Conservation (phyloP, 441 rosid genomes). For the Erysimum cheiri region DNA sequence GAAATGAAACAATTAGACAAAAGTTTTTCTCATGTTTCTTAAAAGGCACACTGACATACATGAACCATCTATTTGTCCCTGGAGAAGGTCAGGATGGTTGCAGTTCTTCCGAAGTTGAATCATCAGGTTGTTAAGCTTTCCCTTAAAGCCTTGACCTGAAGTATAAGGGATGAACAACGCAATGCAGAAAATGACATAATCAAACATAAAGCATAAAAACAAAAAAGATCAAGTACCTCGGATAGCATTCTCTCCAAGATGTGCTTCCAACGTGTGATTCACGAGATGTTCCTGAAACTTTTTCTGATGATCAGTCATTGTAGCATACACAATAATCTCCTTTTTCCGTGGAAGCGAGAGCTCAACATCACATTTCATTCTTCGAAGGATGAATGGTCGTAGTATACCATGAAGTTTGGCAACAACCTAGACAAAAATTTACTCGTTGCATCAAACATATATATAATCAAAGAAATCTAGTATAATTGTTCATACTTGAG, state of each 20-base stretch:
- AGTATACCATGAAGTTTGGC: constrained; percentile 93
- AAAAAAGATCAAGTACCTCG: constrained; percentile 51
- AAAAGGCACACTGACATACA: constrained; percentile 51
- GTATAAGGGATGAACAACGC: constrained; percentile 8
- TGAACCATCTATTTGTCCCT: constrained; percentile 73
- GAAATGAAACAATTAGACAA: constrained; percentile 19
- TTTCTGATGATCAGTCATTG: constrained; percentile 86
- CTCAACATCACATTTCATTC: constrained; percentile 97
- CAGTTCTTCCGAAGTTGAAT: constrained; percentile 94
- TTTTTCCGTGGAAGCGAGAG: constrained; percentile 88
- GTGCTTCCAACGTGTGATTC: constrained; percentile 68
- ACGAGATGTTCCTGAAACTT: constrained; percentile 90
- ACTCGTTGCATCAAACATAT: constrained; percentile 17
- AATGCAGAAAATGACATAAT: constrained; percentile 9
- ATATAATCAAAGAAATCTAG: constrained; percentile 9
- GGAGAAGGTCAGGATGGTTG: constrained; percentile 97
- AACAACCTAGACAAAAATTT: constrained; percentile 65
- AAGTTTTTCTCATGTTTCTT: constrained; percentile 8
- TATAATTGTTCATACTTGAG: constrained; percentile 57
- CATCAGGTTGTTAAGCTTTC: constrained; percentile 80
- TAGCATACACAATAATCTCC: constrained; percentile 91
- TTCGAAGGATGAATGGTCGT: constrained; percentile 95
- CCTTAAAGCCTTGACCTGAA: constrained; percentile 62
- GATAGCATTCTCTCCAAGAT: constrained; percentile 55
- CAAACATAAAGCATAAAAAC: constrained; percentile 10